Evolutionary conservation across 2,329 filamentous ascomycete species (phyloP), one percentile per base, ranked within the genome.

Genomic region (Cladosporium sp.): DNA sequence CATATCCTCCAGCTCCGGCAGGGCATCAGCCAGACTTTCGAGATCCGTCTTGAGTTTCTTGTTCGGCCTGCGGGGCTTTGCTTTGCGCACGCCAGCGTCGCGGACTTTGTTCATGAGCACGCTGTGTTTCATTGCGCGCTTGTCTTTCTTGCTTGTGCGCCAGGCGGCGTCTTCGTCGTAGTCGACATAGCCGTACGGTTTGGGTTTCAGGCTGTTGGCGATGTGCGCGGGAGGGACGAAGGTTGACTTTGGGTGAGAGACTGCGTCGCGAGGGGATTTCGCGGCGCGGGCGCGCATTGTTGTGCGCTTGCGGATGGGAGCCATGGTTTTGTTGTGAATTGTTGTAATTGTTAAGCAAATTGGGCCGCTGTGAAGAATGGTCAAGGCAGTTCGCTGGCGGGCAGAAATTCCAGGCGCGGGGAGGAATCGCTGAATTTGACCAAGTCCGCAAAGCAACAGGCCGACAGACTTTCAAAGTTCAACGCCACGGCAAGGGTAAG

Each of bases 51-150:
- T 79, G 38, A 95, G 81, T 68, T 94, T 93, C 7, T 32, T 43
- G 12, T 43, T 30, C 22, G 39, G 48, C 33, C 48, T 20, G 7
- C 48, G 5, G 3, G 39, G 72, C 7, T 76, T 59, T 67, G 63
- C 77, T 38, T 90, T 88, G 57, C 83, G 74, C 60, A 95, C 86
- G 55, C 84, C 86, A 16, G 82, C 84, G 25, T 57, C 56, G 8
- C 59, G 53, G 1, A 63, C 62, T 48, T 59, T 59, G 8, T 57
- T 53, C 11, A 95, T 75, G 57, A 97, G 89, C 12, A 83, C 72
- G 0, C 86, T 85, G 74, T 88, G 88, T 65, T 90, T 91, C 60
- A 94, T 88, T 29, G 78, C 73, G 19, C 85, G 86, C 73, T 92
- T 95, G 73, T 94, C 88, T 64, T 80, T 84, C 70, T 96, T 97